These are phyloP conservation scores for Bipolaris gigantea DNA, from an alignment of 2,329 filamentous ascomycete genomes.

Conservation along the genomic window DNA sequence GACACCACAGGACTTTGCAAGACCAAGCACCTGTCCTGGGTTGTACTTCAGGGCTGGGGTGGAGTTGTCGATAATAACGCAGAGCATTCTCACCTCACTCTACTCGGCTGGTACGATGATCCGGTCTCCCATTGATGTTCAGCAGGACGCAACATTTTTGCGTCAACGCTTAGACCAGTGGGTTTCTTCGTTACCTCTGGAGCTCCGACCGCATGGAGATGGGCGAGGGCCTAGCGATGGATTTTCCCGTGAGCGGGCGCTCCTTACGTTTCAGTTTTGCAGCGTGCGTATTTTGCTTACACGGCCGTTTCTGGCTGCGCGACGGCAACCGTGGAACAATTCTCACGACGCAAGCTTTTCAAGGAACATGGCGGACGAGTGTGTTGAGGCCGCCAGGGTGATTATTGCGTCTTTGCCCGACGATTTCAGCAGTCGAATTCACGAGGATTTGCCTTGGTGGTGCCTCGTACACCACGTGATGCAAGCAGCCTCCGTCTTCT, in stretches of 20 bases:
- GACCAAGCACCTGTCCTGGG: slow-evolving; percentile 20
- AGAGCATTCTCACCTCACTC: slow-evolving; percentile 40
- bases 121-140: slow-evolving; percentile 38
- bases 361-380: slow-evolving; percentile 37
- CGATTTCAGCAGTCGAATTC: slow-evolving; percentile 33
- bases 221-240: background rate
- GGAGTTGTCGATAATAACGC: slow-evolving; percentile 39
- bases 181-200: slow-evolving; percentile 32
- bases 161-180: slow-evolving; percentile 41
- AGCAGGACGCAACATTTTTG: slow-evolving; percentile 39
- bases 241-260: slow-evolving; percentile 31
- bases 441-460: slow-evolving; percentile 48
- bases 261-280: slow-evolving; percentile 41
- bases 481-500: slow-evolving; percentile 45
- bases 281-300: slow-evolving; percentile 47
- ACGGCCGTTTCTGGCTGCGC: slow-evolving; percentile 41
- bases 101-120: slow-evolving; percentile 43
- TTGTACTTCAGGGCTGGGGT: slow-evolving; percentile 33
- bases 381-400: slow-evolving; percentile 43
- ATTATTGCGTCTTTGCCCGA: slow-evolving; percentile 43
- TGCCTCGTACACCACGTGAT: slow-evolving; percentile 45
- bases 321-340: slow-evolving; percentile 25
- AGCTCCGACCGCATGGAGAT: slow-evolving; percentile 33
- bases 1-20: slow-evolving; percentile 1
- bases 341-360: slow-evolving; percentile 31